Evolutionary conservation across 257 asterid genomes (phyloP), one percentile per base, ranked within the genome.

Genomic region (Salvia hispanica): DNA sequence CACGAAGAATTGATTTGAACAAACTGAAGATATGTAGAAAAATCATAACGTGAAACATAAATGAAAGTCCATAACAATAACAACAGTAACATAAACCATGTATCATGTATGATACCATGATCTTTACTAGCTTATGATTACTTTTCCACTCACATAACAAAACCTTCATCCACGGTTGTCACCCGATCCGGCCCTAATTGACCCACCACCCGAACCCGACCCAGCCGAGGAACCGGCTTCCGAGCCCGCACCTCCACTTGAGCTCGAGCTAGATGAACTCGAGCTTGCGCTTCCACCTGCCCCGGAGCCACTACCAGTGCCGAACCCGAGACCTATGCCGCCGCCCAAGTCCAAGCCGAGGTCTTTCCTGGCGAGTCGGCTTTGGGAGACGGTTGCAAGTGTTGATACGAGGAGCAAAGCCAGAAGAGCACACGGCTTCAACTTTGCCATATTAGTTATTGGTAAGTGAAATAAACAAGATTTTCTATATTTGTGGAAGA

Each of bases 171-270:
- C 37, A 18, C 47, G 33, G 58, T 66, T 42, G 37, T 65, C 70
- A 1, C 64, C 72, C 6, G 76, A 76, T 37, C 81, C 76, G n/a
- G 81, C 89, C 34, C 85, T 77, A n/a, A n/a, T n/a, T n/a, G n/a
- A n/a, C n/a, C n/a, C n/a, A n/a, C n/a, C n/a, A n/a, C n/a, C n/a
- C n/a, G n/a, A n/a, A n/a, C n/a, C n/a, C 5, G 96, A 86, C 2
- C 93, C 91, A 0, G 96, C 89, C 0, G 81, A 83, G 0, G 96
- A 89, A 13, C 90, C 90, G 0, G 92, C 92, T 58, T 79, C 92
- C 0, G 88, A 77, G 12, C 93, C 88, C 0, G 79, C 88, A 18
- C 83, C 79, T 33, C 78, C 69, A 0, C 83, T 55, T 0, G 83
- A 60, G 10, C 85, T 62, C 0, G 83, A 74, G 2, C 81, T 72